A percentile compares a stretch with the other conserved stretches of the same genome.
phyloP scores from a whole-genome alignment of 2,329 filamentous ascomycete genomes.

The Phaeosphaeriaceae sp. region DNA sequence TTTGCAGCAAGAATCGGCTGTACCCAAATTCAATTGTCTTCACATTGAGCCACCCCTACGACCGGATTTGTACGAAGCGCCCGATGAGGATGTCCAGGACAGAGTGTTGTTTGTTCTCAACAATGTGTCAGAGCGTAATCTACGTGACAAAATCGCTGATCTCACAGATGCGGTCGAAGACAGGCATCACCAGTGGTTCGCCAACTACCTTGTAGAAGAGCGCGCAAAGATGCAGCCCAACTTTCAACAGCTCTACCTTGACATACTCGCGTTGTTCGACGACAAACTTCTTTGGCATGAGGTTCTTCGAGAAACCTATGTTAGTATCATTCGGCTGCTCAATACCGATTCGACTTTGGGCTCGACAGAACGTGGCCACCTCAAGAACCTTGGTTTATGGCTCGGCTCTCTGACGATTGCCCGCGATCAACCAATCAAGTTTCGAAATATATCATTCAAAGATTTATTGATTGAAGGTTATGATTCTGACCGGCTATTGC shows the following conservation, averaged over 20 bases:
- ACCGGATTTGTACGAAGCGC: conserved; percentile 76
- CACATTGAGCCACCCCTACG: conserved; percentile 73
- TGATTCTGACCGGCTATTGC: conserved; percentile 86
- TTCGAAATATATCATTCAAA: conserved; percentile 96
- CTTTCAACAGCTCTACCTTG: conserved; percentile 90
- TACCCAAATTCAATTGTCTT: conserved; percentile 78
- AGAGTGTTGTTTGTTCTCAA: conserved; percentile 96
- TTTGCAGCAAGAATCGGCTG: conserved; percentile 63
- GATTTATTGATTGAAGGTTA: conserved; percentile 92
- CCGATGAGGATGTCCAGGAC: conserved; percentile 83
- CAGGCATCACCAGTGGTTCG: conserved; percentile 94
- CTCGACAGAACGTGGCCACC: conserved; percentile 82
- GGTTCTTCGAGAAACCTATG: conserved; percentile 90
- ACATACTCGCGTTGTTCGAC: conserved; percentile 83
- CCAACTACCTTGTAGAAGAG: conserved; percentile 90
- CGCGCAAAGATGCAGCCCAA: conserved; percentile 97
- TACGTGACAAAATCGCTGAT: conserved; percentile 83
- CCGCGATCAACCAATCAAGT: conserved; percentile 92
- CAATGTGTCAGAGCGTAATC: conserved; percentile 90
- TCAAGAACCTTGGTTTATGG: conserved; percentile 95
- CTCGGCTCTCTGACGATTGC: conserved; percentile 91
- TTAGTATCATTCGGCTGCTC: conserved; percentile 82
- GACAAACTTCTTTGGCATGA: conserved; percentile 82
- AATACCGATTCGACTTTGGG: conserved; percentile 89
- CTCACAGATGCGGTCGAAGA: conserved; percentile 79